Base-by-base conservation (phyloP, 2,329 filamentous ascomycete species). In the Colletotrichum musae region DNA sequence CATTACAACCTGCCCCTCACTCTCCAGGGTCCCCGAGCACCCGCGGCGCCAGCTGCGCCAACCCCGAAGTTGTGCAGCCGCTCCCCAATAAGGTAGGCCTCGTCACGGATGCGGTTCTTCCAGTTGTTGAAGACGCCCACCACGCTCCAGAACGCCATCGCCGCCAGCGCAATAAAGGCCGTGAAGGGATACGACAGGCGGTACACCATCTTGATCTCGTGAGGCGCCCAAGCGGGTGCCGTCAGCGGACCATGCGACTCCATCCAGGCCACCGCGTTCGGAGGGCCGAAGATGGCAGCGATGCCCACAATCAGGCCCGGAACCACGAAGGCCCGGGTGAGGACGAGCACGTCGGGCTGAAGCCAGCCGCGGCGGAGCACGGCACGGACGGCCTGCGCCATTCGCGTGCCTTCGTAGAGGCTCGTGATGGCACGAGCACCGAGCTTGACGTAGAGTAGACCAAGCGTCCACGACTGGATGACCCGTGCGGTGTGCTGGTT, bases 1-100 rank as follows among this genome's bases (percentile, higher is more conserved):
- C 39, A 52, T 74, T 53, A 81, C 51, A 79, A 51, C 64, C 79
- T 76, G 45, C 78, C 76, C 50, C 79, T 76, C 15, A 79, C 76
- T 60, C 78, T 80, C 81, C 82, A 83, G 15, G 78, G 77, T 2
- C 75, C 76, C 68, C 77, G 77, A 16, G 76, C 75, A 64, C 77
- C 78, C 15, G 79, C 77, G 18, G 77, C 78, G 18, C 78, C 81
- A 7, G 80, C 80, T 16, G 81, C 78, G 7, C 79, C 80, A 2
- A 80, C 79, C 4, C 94, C 93, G 81, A 98, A 97, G 79, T 99
- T 99, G 82, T 99, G 97, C 76, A 99, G 81, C 69, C 95, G 85
- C 82, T 99, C 95, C 2, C 96, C 96, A 76, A 98, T 96, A 52
- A 99, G 84, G 79, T 99, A 99, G 0, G 97, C 95, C 81, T 99